Percentiles rank a stretch among this genome's conserved stretches.
Conservation (phyloP, 345 rosid genomes). For the Citropsis articulata region DNA sequence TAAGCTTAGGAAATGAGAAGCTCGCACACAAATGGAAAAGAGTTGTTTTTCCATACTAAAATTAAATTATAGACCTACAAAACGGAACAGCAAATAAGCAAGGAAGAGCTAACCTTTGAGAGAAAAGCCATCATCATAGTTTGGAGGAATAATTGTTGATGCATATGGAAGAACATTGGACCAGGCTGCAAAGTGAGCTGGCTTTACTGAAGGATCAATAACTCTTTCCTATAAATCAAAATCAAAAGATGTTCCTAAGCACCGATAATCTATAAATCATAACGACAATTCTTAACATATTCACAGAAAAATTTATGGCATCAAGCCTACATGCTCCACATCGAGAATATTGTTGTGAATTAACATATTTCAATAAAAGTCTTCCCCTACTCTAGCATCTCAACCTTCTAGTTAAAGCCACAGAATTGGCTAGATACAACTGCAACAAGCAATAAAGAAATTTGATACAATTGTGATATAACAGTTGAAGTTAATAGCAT, state of each 20-base stretch:
- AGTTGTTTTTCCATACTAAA: not conserved
- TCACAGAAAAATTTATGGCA: not conserved
- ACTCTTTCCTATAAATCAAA: slow-evolving; percentile 55
- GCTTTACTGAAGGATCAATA: slow-evolving; percentile 40
- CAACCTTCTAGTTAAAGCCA: slow-evolving; percentile 5
- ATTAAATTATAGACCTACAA: not conserved
- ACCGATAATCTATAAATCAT: not conserved
- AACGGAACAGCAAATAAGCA: not conserved
- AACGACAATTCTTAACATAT: not conserved
- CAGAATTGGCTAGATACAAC: slow-evolving; percentile 1
- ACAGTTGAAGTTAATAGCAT: not conserved
- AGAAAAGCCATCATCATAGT: slow-evolving; percentile 44
- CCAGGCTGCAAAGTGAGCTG: slow-evolving; percentile 31
- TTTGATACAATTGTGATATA: not conserved
- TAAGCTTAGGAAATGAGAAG: not conserved
- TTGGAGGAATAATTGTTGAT: slow-evolving; percentile 35
- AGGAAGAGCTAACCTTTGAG: slow-evolving; percentile 34
- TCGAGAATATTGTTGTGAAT: not conserved
- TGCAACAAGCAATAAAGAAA: not conserved
- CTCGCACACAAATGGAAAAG: not conserved
- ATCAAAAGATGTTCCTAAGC: slow-evolving; percentile 20
- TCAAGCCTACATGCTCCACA: not conserved
- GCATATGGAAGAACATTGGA: slow-evolving; percentile 41
- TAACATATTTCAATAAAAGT: not conserved
- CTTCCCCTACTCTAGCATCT: not conserved